Percentiles rank a stretch among this genome's conserved stretches.
These are phyloP conservation scores for Paralagenidium karlingii DNA, from an alignment of 352 stramenopile species.

Conservation along the genomic window DNA sequence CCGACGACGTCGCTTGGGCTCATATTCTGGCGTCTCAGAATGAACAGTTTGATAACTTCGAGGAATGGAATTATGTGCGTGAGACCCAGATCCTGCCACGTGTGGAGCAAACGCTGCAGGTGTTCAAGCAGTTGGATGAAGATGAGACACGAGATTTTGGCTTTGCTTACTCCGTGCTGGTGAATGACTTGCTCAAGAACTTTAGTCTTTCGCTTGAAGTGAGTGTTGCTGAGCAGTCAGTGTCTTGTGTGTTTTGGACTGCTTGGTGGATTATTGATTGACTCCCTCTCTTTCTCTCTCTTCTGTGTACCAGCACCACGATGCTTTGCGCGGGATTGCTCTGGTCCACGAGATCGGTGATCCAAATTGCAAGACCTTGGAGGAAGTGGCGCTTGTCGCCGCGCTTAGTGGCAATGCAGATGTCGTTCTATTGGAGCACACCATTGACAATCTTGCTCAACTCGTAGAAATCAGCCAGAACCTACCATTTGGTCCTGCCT, in stretches of 20 bases:
- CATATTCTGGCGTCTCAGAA: constrained; percentile 77
- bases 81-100: constrained; percentile 72
- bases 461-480: too few relatives aligned
- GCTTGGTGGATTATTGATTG: too few relatives aligned
- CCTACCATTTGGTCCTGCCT: too few relatives aligned
- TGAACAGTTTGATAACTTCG: constrained; percentile 71
- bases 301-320: neutral
- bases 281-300: too few relatives aligned
- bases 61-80: constrained; percentile 70
- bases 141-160: constrained; percentile 63
- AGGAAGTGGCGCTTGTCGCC: constrained; percentile 41
- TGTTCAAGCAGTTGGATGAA: constrained; percentile 36
- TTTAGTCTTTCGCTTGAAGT: constrained; percentile 74
- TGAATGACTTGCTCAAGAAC: constrained; percentile 69
- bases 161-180: constrained; percentile 67
- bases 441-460: too few relatives aligned
- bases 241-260: too few relatives aligned
- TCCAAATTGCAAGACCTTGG: constrained; percentile 8
- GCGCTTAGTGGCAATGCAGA: constrained; percentile 39
- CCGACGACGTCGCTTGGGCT: constrained; percentile 61
- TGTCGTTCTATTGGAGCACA: constrained; percentile 48
- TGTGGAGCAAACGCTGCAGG: constrained; percentile 33
- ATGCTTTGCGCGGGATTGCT: neutral
- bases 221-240: neutral
- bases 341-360: neutral